Percentiles rank a stretch among this genome's conserved stretches.
These are phyloP conservation scores for Casuarina glauca DNA, from an alignment of 306 rosid species.

Conservation along the genomic window DNA sequence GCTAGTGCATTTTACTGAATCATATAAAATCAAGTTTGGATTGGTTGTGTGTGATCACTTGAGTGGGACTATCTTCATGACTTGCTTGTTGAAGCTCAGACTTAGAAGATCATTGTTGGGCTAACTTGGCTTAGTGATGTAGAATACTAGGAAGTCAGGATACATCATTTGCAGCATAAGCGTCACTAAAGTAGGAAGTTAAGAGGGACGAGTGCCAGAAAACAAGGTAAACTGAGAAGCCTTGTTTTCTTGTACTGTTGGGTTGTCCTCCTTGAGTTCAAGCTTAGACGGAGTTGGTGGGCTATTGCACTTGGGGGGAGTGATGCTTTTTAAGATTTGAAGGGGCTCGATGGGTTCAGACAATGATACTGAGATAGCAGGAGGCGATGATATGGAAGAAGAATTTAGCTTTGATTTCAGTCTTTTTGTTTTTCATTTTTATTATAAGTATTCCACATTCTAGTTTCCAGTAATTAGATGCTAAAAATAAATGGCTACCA, in stretches of 20 bases:
- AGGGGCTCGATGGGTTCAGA: neutral
- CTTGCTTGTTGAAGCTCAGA: neutral
- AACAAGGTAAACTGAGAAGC: neutral
- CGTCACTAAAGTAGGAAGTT: neutral
- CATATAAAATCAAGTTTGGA: neutral
- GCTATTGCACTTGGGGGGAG: neutral
- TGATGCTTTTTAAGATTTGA: too few species aligned
- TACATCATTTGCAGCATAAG: neutral
- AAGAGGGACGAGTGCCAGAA: neutral
- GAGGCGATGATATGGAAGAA: neutral
- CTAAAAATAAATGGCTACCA: neutral
- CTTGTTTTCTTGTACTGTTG: neutral
- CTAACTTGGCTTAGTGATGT: neutral
- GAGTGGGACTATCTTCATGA: neutral
- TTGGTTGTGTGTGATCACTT: neutral
- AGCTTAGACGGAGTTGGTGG: neutral
- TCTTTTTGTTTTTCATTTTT: neutral
- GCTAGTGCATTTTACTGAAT: neutral
- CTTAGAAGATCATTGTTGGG: neutral
- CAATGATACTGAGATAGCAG: neutral
- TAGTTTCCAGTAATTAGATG: neutral
- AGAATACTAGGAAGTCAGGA: neutral
- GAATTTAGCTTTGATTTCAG: neutral
- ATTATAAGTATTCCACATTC: neutral
- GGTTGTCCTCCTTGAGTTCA: neutral